Evolutionary conservation across 495 filamentous ascomycete species (phyloP), one percentile per base, ranked within the genome.

Genomic region (Aspergillus bridgeri): DNA sequence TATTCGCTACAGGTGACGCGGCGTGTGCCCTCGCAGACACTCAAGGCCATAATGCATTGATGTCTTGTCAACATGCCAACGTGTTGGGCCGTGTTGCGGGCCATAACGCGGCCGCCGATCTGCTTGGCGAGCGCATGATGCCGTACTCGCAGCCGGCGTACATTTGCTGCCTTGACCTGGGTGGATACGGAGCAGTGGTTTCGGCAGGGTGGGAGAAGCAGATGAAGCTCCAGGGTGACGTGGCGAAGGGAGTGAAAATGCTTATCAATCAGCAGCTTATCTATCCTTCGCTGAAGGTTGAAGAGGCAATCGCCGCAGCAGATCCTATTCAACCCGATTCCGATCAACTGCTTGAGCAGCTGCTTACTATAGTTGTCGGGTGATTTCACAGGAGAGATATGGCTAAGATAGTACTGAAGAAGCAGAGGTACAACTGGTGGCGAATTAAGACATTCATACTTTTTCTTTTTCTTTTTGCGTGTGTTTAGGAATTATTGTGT

Each of bases 31-130:
- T 44, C 9, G 59, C 64, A 3, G 64, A 66, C 53, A 48, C 22
- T 4, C 24, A 60, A 1, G 53, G 61, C 20, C 58, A 61, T 24
- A 51, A 59, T 42, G 59, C 59, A 0, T 22, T 73, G 24, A 67
- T 64, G 70, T 67, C 69, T 38, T 73, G 70, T 44, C 70, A 73
- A 54, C 70, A 73, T 46, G 70, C 70, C 19, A 53, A 64, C 21
- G 62, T 56, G 7, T 58, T 71, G 6, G 70, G 70, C n/a, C 62
- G 63, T 5, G 53, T 66, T 7, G 56, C 69, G 0, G 70, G 70
- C 3, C 55, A 73, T n/a, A 73, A 70, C 53, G 65, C 67, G 1
- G 64, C 71, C 0, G 66, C 66, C 0, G 64, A 66, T 27, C 60
- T 68, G 6, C 57, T 66, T 3, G 60, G 51, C 13, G 51, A 62